A percentile compares a stretch with the other conserved stretches of the same genome.
These are phyloP conservation scores for Zygosaccharomyces bisporus DNA, from an alignment of 805 yeast species.

Conservation along the genomic window DNA sequence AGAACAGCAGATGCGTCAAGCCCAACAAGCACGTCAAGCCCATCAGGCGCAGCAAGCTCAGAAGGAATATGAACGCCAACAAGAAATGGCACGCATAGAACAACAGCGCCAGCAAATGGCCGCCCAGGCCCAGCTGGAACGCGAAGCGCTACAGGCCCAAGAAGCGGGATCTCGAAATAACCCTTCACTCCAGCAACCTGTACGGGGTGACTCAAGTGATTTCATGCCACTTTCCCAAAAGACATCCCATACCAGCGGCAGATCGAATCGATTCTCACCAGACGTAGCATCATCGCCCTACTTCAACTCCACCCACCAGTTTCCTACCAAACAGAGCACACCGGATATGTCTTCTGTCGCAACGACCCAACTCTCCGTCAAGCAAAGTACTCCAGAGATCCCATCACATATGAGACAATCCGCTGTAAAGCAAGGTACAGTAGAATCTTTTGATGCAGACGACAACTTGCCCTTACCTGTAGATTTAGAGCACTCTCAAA, in stretches of 20 bases:
- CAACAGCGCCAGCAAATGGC: constrained; percentile 1
- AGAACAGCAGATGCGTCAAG: constrained; percentile 5
- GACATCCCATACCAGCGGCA: not conserved
- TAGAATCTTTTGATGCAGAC: not conserved
- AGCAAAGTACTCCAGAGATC: constrained; percentile 1
- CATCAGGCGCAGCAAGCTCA: constrained; percentile 7
- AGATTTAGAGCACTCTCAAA: not conserved
- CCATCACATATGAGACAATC: constrained; percentile 2
- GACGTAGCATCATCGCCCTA: not conserved
- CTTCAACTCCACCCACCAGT: constrained; percentile 2
- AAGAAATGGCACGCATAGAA: not conserved
- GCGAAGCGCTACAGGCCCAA: not conserved
- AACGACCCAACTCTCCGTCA: not conserved
- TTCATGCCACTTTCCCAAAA: constrained; percentile 1
- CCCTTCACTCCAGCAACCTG: not conserved
- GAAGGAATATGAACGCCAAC: constrained; percentile 1
- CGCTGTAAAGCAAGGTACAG: not conserved
- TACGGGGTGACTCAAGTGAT: not conserved
- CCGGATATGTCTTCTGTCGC: not conserved
- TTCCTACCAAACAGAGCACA: constrained; percentile 1
- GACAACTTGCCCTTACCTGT: not conserved
- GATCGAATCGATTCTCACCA: constrained; percentile 2
- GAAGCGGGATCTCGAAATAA: not conserved
- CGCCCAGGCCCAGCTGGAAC: not conserved
- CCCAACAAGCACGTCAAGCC: constrained; percentile 3